Evolutionary conservation across 2,329 filamentous ascomycete species (phyloP).

Genomic region (Monilinia polystroma): DNA sequence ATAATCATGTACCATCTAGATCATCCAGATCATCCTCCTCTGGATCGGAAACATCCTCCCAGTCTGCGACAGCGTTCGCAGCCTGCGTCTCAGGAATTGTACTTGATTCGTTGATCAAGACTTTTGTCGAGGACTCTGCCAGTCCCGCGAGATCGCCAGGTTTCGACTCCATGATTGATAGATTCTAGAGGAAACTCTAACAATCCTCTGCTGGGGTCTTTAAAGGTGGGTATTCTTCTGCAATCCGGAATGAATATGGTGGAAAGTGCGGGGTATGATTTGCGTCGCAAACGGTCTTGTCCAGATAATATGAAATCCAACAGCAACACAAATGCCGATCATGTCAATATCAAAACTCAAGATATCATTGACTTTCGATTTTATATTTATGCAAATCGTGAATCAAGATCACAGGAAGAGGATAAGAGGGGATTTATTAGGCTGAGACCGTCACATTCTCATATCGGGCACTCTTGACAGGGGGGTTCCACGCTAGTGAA

Average conservation of each 20-base stretch:
- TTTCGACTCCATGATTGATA: conserved; percentile 33
- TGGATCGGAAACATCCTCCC: conserved; percentile 72
- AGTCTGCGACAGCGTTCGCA: conserved; percentile 23
- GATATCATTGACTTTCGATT: neutral
- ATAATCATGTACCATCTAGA: conserved; percentile 66
- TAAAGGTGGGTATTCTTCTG: conserved; percentile 19
- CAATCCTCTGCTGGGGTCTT: conserved; percentile 18
- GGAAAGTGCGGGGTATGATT: conserved; percentile 24
- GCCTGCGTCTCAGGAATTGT: conserved; percentile 19
- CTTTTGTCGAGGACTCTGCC: conserved; percentile 26
- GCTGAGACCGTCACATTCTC: conserved; percentile 21
- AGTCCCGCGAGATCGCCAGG: conserved; percentile 29
- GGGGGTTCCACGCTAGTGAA: conserved; percentile 7
- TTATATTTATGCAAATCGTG: neutral
- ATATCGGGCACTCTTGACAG: conserved; percentile 14
- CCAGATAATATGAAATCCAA: neutral
- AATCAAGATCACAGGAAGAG: conserved; percentile 1
- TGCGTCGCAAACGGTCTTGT: conserved; percentile 12
- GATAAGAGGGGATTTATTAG: neutral
- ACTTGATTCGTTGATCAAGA: conserved; percentile 27
- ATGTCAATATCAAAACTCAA: neutral
- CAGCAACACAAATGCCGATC: neutral
- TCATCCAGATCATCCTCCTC: conserved; percentile 93
- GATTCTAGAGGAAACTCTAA: conserved; percentile 9
- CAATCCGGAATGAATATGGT: conserved; percentile 14